Conservation (phyloP, 2,329 filamentous ascomycete genomes). For the Didymella sp. region DNA sequence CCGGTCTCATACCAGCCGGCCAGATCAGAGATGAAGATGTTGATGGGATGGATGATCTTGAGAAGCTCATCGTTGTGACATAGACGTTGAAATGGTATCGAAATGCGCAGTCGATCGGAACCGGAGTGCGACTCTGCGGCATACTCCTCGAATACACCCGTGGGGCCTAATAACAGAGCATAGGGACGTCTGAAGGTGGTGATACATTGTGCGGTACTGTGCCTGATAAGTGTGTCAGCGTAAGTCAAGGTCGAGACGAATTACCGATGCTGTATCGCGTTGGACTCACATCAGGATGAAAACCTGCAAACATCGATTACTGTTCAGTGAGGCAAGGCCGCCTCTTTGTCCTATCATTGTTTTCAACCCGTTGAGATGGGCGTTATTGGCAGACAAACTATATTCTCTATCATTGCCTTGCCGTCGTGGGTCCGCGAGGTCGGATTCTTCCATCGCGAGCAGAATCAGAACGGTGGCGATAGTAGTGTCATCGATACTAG, state of each 20-base stretch:
- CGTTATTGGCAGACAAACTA: conserved; percentile 29
- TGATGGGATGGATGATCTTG: neutral
- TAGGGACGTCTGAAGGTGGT: conserved; percentile 43
- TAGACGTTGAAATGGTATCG: neutral
- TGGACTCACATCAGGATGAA: conserved; percentile 43
- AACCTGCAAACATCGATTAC: conserved; percentile 41
- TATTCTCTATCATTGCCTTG: conserved; percentile 26
- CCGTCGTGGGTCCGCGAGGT: conserved; percentile 29
- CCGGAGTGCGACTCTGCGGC: conserved; percentile 9
- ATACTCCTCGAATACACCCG: conserved; percentile 35
- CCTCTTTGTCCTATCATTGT: conserved; percentile 47
- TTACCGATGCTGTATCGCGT: no score
- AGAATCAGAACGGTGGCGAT: conserved; percentile 45
- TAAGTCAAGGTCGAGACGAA: neutral
- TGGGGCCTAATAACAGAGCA: conserved; percentile 28
- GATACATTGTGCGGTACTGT: conserved; percentile 42
- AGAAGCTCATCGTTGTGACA: neutral
- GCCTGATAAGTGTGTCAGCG: conserved; percentile 27
- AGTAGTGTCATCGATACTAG: conserved; percentile 38
- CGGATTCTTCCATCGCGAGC: conserved; percentile 42
- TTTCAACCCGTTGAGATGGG: conserved; percentile 41
- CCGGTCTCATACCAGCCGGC: conserved; percentile 29
- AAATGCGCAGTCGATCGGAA: neutral
- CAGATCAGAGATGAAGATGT: conserved; percentile 26
- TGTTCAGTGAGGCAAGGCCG: conserved; percentile 35